Evolutionary conservation across 345 rosid species (phyloP).

Genomic region (Ceriops decandra): DNA sequence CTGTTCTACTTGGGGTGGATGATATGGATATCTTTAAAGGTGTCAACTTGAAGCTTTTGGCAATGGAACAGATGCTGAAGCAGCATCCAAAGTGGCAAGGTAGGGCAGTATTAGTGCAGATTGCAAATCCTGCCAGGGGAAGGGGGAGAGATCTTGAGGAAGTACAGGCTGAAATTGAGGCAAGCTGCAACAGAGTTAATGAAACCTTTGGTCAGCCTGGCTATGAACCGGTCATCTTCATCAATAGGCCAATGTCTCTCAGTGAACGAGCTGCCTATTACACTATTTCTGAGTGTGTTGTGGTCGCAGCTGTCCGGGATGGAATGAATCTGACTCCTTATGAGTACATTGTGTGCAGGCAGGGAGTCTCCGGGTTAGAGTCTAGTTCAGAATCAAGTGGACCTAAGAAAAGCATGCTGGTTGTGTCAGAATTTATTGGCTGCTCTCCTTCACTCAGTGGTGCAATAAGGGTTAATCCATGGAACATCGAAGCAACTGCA

Average conservation of each 20-base stretch:
- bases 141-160: constrained; percentile 67
- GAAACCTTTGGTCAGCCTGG: constrained; percentile 54
- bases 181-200: constrained; percentile 61
- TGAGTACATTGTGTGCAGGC: constrained; percentile 64
- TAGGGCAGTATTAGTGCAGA: constrained; percentile 66
- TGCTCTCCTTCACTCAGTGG: constrained; percentile 85
- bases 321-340: constrained; percentile 81
- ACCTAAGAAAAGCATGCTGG: constrained; percentile 68
- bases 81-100: constrained; percentile 74
- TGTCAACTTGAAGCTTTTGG: constrained; percentile 63
- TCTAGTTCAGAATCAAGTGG: constrained; percentile 32
- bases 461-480: constrained; percentile 69
- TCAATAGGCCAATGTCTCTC: constrained; percentile 55
- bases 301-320: constrained; percentile 77
- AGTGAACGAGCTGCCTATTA: constrained; percentile 65
- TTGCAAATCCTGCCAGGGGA: constrained; percentile 68
- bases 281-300: constrained; percentile 65
- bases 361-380: constrained; percentile 48
- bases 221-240: constrained; percentile 64
- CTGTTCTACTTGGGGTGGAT: constrained; percentile 68
- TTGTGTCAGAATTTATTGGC: constrained; percentile 75
- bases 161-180: constrained; percentile 52
- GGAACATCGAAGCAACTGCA: constrained; percentile 65
- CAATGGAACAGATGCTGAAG: constrained; percentile 72
- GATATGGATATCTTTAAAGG: constrained; percentile 86